Evolutionary conservation across 148 eudicot genomes (phyloP).

Genomic region (Amaranthus hypochondriacus): DNA sequence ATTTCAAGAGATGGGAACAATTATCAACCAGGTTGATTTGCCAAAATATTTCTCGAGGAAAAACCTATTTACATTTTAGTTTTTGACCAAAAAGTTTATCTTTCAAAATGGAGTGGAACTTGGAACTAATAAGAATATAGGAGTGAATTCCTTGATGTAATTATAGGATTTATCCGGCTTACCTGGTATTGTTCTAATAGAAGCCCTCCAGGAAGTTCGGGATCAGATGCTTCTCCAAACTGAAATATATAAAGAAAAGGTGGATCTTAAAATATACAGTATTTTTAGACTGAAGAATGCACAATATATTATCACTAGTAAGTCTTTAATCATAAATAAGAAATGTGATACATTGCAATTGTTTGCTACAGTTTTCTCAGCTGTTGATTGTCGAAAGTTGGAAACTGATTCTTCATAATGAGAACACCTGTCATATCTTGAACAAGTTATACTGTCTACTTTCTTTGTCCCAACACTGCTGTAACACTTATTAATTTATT

Average conservation of each 20-base stretch:
- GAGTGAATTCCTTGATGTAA: not conserved
- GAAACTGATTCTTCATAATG: not conserved
- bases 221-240: slow-evolving; percentile 83
- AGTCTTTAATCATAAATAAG: not conserved
- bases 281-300: not conserved
- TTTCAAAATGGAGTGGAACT: not conserved
- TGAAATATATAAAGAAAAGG: slow-evolving; percentile 29
- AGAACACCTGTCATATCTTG: not conserved
- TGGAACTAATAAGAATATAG: not conserved
- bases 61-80: not conserved
- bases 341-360: not conserved
- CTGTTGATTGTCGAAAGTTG: not conserved
- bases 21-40: not conserved
- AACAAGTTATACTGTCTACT: not conserved
- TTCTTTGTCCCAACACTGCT: too few relatives aligned
- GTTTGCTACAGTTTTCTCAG: not conserved
- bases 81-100: not conserved
- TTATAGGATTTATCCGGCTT: slow-evolving; percentile 9
- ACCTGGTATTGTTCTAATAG: slow-evolving; percentile 98
- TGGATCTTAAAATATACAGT: not conserved
- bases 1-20: not conserved
- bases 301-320: not conserved
- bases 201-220: slow-evolving; percentile 86
- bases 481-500: too few relatives aligned
- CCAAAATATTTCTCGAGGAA: not conserved